A percentile compares a stretch with the other conserved stretches of the same genome.
Evolutionary conservation across 2,329 filamentous ascomycete species (phyloP).

Genomic region (Lasiodiplodia sp.): DNA sequence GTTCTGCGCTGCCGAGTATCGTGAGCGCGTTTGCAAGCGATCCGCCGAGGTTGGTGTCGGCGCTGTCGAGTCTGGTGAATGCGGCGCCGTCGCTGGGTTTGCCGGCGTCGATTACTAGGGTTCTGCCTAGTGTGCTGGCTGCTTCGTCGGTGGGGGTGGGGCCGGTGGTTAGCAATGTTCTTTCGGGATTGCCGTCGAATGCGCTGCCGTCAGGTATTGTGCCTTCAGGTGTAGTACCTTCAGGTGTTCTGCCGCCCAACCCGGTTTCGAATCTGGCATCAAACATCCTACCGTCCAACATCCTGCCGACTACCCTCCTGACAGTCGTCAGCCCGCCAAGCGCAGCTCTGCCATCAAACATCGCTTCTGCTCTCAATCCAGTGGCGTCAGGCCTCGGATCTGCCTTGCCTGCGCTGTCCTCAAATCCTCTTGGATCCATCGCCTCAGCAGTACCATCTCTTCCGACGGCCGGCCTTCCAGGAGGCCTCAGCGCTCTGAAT

Average conservation of each 20-base stretch:
- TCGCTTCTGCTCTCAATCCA: background rate
- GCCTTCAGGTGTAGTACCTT: no score
- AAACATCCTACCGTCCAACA: background rate
- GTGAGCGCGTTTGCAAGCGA: no score
- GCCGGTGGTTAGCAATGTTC: background rate
- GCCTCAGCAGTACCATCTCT: background rate
- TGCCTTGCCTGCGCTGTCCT: background rate
- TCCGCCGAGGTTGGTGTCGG: background rate
- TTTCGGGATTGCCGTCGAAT: background rate
- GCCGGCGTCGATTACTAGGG: background rate
- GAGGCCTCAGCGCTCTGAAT: background rate
- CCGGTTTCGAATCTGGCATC: background rate
- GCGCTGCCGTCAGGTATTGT: background rate
- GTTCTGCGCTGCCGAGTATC: no score
- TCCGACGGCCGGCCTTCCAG: background rate
- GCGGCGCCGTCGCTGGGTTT: background rate
- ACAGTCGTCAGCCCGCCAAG: background rate
- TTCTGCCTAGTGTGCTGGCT: background rate
- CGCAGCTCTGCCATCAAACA: background rate
- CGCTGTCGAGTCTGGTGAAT: background rate
- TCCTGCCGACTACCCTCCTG: background rate
- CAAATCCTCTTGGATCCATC: background rate
- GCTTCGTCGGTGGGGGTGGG: background rate
- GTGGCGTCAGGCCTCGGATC: background rate
- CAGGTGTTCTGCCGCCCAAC: no score